Percentiles rank a stretch among this genome's conserved stretches.
phyloP scores from a whole-genome alignment of 192 early-diverging fungal genomes.

The Coemansia sp. region DNA sequence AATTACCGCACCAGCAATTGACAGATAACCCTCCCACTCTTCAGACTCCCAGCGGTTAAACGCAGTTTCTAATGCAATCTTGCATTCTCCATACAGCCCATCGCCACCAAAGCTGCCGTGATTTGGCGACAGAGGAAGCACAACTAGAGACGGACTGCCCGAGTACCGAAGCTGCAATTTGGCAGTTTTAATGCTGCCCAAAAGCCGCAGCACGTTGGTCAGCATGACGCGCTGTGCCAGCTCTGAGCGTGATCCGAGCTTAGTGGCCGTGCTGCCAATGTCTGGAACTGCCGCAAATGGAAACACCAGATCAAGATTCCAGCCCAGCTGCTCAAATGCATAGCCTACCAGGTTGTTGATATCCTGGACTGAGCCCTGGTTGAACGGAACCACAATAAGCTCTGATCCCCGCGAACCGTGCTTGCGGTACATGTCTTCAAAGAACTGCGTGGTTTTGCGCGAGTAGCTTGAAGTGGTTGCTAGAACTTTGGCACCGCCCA shows the following conservation, averaged over 20 bases:
- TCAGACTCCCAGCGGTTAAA: slow-evolving; percentile 91
- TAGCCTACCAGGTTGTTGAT: slow-evolving; percentile 75
- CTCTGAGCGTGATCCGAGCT: slow-evolving; percentile 82
- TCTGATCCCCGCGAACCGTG: slow-evolving; percentile 81
- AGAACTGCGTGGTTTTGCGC: slow-evolving; percentile 75
- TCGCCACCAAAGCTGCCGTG: slow-evolving; percentile 91
- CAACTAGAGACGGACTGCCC: slow-evolving; percentile 74
- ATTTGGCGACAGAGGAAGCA: slow-evolving; percentile 91
- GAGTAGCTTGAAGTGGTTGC: slow-evolving; percentile 91
- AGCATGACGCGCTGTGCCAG: slow-evolving; percentile 90
- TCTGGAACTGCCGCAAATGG: slow-evolving; percentile 92
- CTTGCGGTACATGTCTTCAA: slow-evolving; percentile 82
- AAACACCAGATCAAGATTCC: slow-evolving; percentile 91
- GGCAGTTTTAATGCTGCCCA: slow-evolving; percentile 88
- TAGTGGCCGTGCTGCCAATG: slow-evolving; percentile 78
- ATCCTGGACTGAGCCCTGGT: slow-evolving; percentile 85
- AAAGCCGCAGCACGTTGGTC: slow-evolving; percentile 82
- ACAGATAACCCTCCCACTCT: slow-evolving; percentile 81
- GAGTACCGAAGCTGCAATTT: slow-evolving; percentile 62
- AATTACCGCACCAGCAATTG: slow-evolving; percentile 86
- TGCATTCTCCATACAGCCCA: slow-evolving; percentile 92
- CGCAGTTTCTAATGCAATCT: slow-evolving; percentile 84
- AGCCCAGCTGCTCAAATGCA: slow-evolving; percentile 75
- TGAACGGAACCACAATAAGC: slow-evolving; percentile 92
- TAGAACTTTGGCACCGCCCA: slow-evolving; percentile 86